These are phyloP conservation scores for Salvia sclarea DNA, from an alignment of 305 asterid genomes.

Conservation along the genomic window DNA sequence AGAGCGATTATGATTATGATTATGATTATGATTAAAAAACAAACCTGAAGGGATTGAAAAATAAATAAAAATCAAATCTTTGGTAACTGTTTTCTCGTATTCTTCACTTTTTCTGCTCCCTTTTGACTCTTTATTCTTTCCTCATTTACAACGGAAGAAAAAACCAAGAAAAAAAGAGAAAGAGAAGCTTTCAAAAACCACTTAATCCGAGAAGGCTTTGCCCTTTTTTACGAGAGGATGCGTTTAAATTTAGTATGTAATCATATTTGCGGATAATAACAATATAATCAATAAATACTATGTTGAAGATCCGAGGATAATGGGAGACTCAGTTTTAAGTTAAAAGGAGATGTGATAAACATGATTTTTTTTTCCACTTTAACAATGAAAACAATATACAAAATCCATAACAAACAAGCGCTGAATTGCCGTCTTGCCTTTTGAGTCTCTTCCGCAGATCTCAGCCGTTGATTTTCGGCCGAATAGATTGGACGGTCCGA, in stretches of 20 bases:
- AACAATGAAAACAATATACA: constrained; percentile 23
- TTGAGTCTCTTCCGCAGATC: constrained; percentile 17
- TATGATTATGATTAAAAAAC: too few species aligned
- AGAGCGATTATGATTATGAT: too few species aligned
- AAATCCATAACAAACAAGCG: constrained; percentile 28
- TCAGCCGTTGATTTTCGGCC: constrained; percentile 38
- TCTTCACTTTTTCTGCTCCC: constrained; percentile 25
- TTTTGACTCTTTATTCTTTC: constrained; percentile 33
- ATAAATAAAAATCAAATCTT: constrained; percentile 15
- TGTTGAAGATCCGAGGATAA: constrained; percentile 39
- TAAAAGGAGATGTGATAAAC: neutral
- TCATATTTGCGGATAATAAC: neutral
- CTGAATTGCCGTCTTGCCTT: constrained; percentile 41
- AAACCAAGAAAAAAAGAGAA: constrained; percentile 15
- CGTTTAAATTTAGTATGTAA: neutral
- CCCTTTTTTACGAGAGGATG: constrained; percentile 8
- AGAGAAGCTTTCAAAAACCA: constrained; percentile 24
- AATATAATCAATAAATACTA: neutral
- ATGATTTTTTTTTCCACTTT: neutral
- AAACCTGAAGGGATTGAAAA: neutral
- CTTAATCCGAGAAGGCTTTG: constrained; percentile 21
- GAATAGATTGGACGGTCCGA: constrained; percentile 29
- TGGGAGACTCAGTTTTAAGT: constrained; percentile 25
- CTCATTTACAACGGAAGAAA: constrained; percentile 26
- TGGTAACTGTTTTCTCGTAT: constrained; percentile 1